A percentile compares a stretch with the other conserved stretches of the same genome.
Evolutionary conservation across 139 green algal genomes (phyloP).

Genomic region (Tetratostichococcus sp.): DNA sequence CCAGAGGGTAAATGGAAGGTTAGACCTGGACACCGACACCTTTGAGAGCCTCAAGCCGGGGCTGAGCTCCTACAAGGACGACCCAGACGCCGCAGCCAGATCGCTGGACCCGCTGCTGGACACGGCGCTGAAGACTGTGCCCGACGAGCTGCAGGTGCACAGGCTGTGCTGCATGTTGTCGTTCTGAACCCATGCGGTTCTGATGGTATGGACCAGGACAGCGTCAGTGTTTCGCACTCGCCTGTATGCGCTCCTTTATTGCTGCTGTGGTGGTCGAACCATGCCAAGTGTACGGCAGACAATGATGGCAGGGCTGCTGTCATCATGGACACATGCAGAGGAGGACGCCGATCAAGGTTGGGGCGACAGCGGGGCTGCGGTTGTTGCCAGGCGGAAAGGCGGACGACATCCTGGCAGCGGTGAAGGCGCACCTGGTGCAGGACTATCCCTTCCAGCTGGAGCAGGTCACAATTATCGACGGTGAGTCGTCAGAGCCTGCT

Average conservation of each 20-base stretch:
- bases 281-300: too few species aligned
- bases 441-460: constrained; percentile 65
- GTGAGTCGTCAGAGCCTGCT: constrained; percentile 14
- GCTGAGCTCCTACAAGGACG: constrained; percentile 73
- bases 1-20: constrained; percentile 9
- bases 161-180: neutral
- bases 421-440: constrained; percentile 36
- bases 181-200: too few species aligned
- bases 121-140: constrained; percentile 75
- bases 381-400: constrained; percentile 83
- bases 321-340: too few species aligned
- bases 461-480: constrained; percentile 60
- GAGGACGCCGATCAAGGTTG: constrained; percentile 73
- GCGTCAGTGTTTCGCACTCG: too few species aligned
- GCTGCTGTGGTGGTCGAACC: too few species aligned
- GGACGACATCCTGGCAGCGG: constrained; percentile 80
- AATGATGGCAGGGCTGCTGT: too few species aligned
- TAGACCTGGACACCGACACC: constrained; percentile 76
- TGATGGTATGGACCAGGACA: too few species aligned
- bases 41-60: constrained; percentile 94
- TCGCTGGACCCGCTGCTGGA: constrained; percentile 82
- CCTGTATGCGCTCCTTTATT: too few species aligned
- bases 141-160: constrained; percentile 44
- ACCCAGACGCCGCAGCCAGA: constrained; percentile 68
- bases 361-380: constrained; percentile 91